These are phyloP conservation scores for Talaromyces wortmannii DNA, from an alignment of 495 filamentous ascomycete genomes.

Conservation along the genomic window DNA sequence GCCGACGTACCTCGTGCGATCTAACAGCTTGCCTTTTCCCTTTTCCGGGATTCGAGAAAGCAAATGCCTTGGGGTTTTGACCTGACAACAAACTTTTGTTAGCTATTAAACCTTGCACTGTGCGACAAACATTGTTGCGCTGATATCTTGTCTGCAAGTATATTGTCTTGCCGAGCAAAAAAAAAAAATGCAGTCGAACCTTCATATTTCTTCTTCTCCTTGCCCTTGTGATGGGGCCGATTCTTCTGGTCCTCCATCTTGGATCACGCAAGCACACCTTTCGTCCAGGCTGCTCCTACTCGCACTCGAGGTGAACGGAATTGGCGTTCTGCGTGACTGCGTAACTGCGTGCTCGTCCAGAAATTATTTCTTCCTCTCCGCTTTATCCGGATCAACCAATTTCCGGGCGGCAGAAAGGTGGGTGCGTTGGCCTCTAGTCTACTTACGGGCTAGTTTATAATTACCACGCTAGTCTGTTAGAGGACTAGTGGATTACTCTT, in stretches of 20 bases:
- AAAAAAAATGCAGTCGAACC: conserved; percentile 20
- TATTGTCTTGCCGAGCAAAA: conserved; percentile 4
- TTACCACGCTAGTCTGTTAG: no score
- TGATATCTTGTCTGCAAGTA: neutral
- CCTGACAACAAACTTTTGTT: conserved; percentile 33
- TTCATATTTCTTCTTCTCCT: conserved; percentile 82
- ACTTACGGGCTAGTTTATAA: neutral
- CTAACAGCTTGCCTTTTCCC: conserved; percentile 77
- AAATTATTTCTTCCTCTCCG: conserved; percentile 7
- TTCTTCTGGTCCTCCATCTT: conserved; percentile 82
- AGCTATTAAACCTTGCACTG: conserved; percentile 1
- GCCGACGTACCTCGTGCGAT: conserved; percentile 73
- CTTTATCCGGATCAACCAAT: conserved; percentile 3
- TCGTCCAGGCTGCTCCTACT: neutral
- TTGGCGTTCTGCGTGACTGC: neutral
- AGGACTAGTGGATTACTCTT: no score
- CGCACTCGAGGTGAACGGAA: neutral
- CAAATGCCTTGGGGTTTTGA: conserved; percentile 87
- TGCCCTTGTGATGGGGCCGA: conserved; percentile 75
- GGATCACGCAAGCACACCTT: neutral
- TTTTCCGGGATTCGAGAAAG: conserved; percentile 77
- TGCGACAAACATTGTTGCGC: no score
- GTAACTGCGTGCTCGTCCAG: neutral
- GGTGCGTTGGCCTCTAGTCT: neutral
- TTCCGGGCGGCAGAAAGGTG: neutral